These are phyloP conservation scores for Fusarium tupiense DNA, from an alignment of 2,329 filamentous ascomycete species.

Conservation along the genomic window DNA sequence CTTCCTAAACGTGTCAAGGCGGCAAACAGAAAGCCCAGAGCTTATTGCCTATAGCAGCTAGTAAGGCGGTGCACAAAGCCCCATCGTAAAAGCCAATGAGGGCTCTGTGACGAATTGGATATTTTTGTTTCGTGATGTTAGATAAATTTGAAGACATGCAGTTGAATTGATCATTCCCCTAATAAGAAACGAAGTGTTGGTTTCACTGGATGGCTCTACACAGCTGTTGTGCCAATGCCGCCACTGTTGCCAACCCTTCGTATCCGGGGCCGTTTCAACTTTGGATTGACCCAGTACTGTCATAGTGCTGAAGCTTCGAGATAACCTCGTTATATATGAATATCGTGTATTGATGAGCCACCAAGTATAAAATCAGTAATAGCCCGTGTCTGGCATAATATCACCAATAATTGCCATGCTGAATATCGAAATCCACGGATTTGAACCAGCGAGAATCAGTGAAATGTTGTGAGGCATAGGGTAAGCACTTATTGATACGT, in stretches of 20 bases:
- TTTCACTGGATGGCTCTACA: neutral
- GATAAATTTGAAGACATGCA: neutral
- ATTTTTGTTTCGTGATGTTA: neutral
- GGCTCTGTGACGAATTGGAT: neutral
- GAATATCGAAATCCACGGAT: neutral
- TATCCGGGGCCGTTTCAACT: neutral
- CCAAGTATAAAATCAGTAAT: neutral
- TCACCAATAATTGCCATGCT: neutral
- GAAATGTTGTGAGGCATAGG: neutral
- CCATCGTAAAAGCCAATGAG: conserved; percentile 20
- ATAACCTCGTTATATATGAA: neutral
- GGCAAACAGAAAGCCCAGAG: conserved; percentile 16
- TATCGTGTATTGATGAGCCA: neutral
- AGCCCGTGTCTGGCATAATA: neutral
- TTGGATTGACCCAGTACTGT: neutral
- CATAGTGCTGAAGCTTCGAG: neutral
- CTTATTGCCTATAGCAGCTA: conserved; percentile 30
- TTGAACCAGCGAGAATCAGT: neutral
- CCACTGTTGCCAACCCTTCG: neutral
- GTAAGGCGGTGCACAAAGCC: conserved; percentile 11
- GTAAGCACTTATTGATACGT: neutral
- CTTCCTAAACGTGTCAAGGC: conserved; percentile 41
- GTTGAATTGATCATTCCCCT: neutral
- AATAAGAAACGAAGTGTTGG: neutral
- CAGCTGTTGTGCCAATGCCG: neutral